Percentiles rank a stretch among this genome's conserved stretches.
Evolutionary conservation across 495 filamentous ascomycete species (phyloP).

Genomic region (Xanthoparmelia taractica): DNA sequence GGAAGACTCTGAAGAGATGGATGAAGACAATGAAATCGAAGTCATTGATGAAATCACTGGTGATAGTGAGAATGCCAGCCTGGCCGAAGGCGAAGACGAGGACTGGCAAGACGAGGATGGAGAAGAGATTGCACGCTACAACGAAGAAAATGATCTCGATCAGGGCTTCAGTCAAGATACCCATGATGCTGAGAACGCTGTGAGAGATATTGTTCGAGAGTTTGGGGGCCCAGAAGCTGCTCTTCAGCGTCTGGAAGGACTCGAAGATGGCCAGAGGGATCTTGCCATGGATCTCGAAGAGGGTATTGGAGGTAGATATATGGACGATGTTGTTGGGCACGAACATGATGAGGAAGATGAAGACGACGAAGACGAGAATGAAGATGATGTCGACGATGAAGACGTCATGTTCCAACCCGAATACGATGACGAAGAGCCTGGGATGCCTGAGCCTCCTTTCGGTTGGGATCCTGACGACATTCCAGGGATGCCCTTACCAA

Average conservation of each 20-base stretch:
- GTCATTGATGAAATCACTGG: slow-evolving; percentile 55
- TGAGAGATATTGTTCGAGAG: slow-evolving; percentile 25
- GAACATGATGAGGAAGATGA: slow-evolving; percentile 51
- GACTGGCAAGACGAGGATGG: slow-evolving; percentile 58
- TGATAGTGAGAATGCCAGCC: slow-evolving; percentile 58
- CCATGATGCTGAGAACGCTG: slow-evolving; percentile 19
- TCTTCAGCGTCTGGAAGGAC: slow-evolving; percentile 23
- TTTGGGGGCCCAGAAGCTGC: slow-evolving; percentile 21
- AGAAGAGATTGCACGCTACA: slow-evolving; percentile 36
- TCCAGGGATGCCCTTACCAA: slow-evolving; percentile 31
- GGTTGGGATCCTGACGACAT: slow-evolving; percentile 49
- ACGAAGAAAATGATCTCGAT: slow-evolving; percentile 46
- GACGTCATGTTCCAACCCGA: slow-evolving; percentile 50
- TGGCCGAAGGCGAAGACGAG: slow-evolving; percentile 49
- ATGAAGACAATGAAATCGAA: slow-evolving; percentile 50
- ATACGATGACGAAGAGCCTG: slow-evolving; percentile 44
- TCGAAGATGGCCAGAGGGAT: slow-evolving; percentile 13
- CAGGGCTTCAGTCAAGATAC: slow-evolving; percentile 28
- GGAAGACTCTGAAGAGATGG: slow-evolving; percentile 42
- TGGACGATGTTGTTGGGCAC: slow-evolving; percentile 60
- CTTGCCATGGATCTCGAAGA: slow-evolving; percentile 22
- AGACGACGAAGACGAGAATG: slow-evolving; percentile 52
- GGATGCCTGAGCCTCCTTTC: slow-evolving; percentile 39
- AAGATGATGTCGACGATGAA: slow-evolving; percentile 63
- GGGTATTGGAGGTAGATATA: slow-evolving; percentile 16